Percentiles rank a stretch among this genome's conserved stretches.
Evolutionary conservation across 106 monocot genomes (phyloP).

Genomic region (Dendrobium chrysotoxum): DNA sequence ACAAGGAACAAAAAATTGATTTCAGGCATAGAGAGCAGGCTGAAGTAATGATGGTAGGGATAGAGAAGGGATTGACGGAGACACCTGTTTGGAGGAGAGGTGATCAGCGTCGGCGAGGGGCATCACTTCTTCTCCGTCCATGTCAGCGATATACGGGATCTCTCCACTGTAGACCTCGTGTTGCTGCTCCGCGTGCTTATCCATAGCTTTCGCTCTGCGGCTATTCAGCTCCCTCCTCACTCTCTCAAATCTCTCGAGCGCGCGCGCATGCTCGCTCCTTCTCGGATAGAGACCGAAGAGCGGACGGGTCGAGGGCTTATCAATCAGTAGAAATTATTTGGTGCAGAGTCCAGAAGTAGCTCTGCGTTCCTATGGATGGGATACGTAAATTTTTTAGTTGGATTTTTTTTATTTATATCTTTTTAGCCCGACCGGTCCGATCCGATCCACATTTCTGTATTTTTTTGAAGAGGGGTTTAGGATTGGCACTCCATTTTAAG

Average conservation of each 20-base stretch:
- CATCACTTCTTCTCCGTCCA: conserved; percentile 50
- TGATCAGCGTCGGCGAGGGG: conserved; percentile 31
- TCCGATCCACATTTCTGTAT: too few relatives aligned
- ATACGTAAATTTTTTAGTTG: too few relatives aligned
- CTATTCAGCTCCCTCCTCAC: not conserved
- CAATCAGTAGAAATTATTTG: too few relatives aligned
- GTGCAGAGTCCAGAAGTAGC: too few relatives aligned
- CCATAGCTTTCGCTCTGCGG: not conserved
- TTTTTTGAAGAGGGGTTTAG: too few relatives aligned
- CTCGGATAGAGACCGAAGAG: too few relatives aligned
- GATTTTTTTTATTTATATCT: too few relatives aligned
- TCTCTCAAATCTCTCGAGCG: not conserved
- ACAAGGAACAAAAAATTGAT: not conserved
- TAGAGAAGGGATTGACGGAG: not conserved
- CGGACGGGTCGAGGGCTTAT: too few relatives aligned
- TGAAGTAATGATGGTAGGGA: not conserved
- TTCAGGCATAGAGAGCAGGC: not conserved
- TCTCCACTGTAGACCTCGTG: conserved; percentile 84
- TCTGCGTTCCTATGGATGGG: too few relatives aligned
- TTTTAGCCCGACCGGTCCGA: too few relatives aligned
- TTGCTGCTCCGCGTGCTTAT: conserved; percentile 35
- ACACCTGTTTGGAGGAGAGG: conserved; percentile 34
- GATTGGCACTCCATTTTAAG: too few relatives aligned
- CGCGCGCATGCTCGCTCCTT: not conserved
- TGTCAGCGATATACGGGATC: conserved; percentile 66